Base-by-base conservation (phyloP, 306 rosid species). In the Vigna radiata region DNA sequence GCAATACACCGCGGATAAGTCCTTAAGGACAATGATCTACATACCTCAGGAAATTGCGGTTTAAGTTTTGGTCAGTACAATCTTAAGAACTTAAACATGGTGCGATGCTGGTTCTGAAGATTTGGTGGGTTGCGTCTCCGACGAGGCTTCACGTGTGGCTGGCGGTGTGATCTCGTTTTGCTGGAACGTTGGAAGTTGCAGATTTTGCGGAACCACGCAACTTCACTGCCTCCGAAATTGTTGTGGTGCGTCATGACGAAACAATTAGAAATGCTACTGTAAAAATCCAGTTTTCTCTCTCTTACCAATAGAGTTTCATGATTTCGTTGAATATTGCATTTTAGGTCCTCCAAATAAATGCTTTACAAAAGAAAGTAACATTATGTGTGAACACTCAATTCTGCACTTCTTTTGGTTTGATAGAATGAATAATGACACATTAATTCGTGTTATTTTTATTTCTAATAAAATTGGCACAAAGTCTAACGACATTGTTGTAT, bases 221-320 rank as follows among this genome's bases (percentile, higher is more conserved):
- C 21, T 21, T 21, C 21, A 21, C 21, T 21, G 21, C 21, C 21
- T 1, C 21, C 21, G 98, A 95, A 76, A 89, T 95, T 76, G 54
- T 95, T 33, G 95, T 90, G 2, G 83, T 95, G 3, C 96, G 97
- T 73, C 98, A 95, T 39, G 98, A 97, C 33, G 98, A 95, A 86
- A 95, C 98, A 21, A 88, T 81, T 23, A 92, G 98, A 97, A 95
- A 95, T 72, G 86, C 84, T 33, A 88, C 79, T 27, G 85, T 81
- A 23, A 90, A 88, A 88, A 83, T 92, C 56, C 98, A 95, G 97
- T 6, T 41, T 68, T 84, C 75, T 56, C 59, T 80, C 62, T 72
- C 44, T 17, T 64, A 4, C 23, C 29, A 15, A 17, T 5, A 37
- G 23, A 6, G 8, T 53, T 52, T 18, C 6, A 18, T 53, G 2